Evolutionary conservation across 495 filamentous ascomycete species (phyloP), one percentile per base, ranked within the genome.

Genomic region (Penicillium malachiteum): DNA sequence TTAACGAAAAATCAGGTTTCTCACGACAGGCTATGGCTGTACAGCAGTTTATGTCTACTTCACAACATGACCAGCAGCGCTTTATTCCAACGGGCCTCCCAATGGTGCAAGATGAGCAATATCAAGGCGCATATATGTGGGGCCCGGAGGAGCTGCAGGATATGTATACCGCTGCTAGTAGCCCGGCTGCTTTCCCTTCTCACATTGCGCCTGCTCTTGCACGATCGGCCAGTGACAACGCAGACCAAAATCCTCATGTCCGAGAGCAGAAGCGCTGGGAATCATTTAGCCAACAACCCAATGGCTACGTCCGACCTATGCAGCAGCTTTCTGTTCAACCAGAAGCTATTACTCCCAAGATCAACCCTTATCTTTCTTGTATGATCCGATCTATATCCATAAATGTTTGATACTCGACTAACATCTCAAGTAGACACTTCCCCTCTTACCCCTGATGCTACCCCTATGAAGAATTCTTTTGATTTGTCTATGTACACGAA

Each of bases 331-430:
- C 74, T 58, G 62, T 72, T 61, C 72, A 76, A 57, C 72, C 72
- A 52, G 71, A 76, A 59, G 54, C 55, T 44, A 60, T 63, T 37
- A 65, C 63, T 14, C 62, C 64, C 11, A 62, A 65, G 34, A 77
- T 78, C 76, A 56, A 90, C 84, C 31, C 87, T 83, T 59, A 74
- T 73, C 21, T 59, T 58, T 60, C 57, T 48, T 68, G 65, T 66
- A 61, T 41, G 54, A 37, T 35, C 16, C 11, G 5, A 41, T 5
- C 7, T 21, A 40, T 37, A 42, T 7, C 14, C 6, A n/a, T 32
- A 5, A 18, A 9, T 18, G 17, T 35, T n/a, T 3, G 5, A 14
- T 13, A 37, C 7, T 8, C 35, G 3, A 10, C 58, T 67, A 58
- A 75, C 47, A 31, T 34, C 50, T 41, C n/a, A 11, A 1, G 13